Evolutionary conservation across 441 rosid genomes (phyloP).

Genomic region (Francoa sonchifolia): DNA sequence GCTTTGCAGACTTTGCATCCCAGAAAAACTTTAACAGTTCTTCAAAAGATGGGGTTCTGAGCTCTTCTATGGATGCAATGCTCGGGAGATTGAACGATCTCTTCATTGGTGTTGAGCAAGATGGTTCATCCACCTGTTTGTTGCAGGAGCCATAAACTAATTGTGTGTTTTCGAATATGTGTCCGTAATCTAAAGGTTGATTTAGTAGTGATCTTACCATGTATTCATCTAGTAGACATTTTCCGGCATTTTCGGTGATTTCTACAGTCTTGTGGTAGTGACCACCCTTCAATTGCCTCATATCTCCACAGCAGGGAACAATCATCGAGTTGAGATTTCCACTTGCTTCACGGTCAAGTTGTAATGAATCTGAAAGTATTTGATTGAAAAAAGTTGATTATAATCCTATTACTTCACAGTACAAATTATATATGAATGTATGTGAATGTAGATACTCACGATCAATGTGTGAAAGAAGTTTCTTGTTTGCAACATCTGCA

Average conservation of each 20-base stretch:
- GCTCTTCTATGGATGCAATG: conserved; percentile 73
- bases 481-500: conserved; percentile 46
- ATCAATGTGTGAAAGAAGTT: conserved; percentile 59
- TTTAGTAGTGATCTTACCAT: conserved; percentile 31
- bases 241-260: conserved; percentile 77
- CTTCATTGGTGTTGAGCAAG: conserved; percentile 84
- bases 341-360: conserved; percentile 85
- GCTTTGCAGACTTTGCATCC: conserved; percentile 52
- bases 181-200: too few relatives aligned
- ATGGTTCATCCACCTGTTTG: conserved; percentile 74
- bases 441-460: conserved; percentile 34
- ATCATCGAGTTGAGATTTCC: conserved; percentile 73
- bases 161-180: too few relatives aligned
- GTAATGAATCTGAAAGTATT: conserved; percentile 55
- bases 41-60: conserved; percentile 78
- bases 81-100: conserved; percentile 71
- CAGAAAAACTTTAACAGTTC: conserved; percentile 62
- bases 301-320: conserved; percentile 61
- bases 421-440: background rate
- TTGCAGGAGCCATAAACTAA: too few relatives aligned
- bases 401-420: background rate
- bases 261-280: conserved; percentile 76
- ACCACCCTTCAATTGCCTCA: conserved; percentile 69
- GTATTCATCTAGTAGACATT: conserved; percentile 80
- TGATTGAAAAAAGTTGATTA: background rate